These are phyloP conservation scores for Afroboletus lepidellus DNA, from an alignment of 1,284 basidiomycete genomes.

Conservation along the genomic window DNA sequence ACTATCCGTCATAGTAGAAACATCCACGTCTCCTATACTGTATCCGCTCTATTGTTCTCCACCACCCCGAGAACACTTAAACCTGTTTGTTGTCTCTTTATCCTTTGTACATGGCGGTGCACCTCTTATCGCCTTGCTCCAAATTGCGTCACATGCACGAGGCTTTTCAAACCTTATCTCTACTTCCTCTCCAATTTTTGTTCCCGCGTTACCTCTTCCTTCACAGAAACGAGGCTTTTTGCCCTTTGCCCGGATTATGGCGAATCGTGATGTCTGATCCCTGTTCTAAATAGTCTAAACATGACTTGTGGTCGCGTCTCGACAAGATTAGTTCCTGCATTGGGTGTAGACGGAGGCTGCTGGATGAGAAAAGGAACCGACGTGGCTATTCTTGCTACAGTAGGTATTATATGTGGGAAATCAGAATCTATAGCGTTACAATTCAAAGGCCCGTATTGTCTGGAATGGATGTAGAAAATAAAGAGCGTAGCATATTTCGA, in stretches of 20 bases:
- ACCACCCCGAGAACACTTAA: constrained; percentile 3
- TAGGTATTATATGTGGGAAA: constrained; percentile 7
- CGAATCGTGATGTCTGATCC: constrained; percentile 6
- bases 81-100: constrained; percentile 6
- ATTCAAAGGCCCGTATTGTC: background rate
- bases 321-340: background rate
- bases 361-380: background rate
- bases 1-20: constrained; percentile 24
- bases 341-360: too few relatives aligned
- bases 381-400: background rate
- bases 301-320: background rate
- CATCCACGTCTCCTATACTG: constrained; percentile 4
- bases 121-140: background rate
- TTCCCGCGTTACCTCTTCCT: constrained; percentile 5
- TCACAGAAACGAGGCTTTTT: background rate
- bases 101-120: constrained; percentile 8
- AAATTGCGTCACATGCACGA: background rate
- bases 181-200: background rate
- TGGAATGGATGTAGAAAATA: background rate
- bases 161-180: constrained; percentile 3
- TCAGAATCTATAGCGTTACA: background rate
- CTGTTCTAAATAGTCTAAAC: background rate
- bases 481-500: background rate
- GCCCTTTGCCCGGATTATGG: background rate
- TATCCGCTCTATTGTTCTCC: constrained; percentile 13